Conservation (phyloP, 345 rosid species). For the Citrus trifoliata region DNA sequence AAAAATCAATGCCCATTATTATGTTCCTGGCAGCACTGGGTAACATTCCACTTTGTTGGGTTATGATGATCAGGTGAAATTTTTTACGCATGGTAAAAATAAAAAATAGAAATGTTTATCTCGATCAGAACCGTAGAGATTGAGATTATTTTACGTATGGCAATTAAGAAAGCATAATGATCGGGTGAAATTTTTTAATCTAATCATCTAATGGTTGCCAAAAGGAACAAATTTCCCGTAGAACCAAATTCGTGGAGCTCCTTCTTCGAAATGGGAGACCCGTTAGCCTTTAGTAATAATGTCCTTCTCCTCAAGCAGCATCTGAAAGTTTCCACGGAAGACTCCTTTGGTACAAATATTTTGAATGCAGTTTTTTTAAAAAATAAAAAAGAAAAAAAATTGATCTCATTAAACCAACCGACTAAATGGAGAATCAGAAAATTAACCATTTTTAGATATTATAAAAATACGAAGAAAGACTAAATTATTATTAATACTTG, state of each 20-base stretch:
- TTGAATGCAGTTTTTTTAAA: too few species aligned
- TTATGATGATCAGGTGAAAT: too few species aligned
- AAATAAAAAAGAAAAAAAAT: too few species aligned
- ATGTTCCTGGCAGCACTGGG: conserved; percentile 17
- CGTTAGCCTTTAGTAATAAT: background rate
- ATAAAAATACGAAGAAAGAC: too few species aligned
- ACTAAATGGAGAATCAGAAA: too few species aligned
- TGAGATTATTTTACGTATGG: background rate
- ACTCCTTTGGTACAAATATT: background rate
- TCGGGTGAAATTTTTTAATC: background rate
- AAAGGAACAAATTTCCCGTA: background rate
- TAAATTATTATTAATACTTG: too few species aligned
- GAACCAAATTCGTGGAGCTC: background rate
- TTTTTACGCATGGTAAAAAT: too few species aligned
- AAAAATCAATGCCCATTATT: conserved; percentile 2
- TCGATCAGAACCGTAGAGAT: background rate
- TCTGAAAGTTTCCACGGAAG: background rate
- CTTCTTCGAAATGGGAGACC: conserved; percentile 1
- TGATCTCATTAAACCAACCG: too few species aligned
- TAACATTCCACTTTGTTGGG: conserved; percentile 18
- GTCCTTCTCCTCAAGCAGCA: background rate
- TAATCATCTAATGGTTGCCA: background rate
- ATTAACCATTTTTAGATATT: too few species aligned
- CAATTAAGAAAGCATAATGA: background rate
- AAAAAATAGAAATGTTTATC: background rate